Evolutionary conservation across 495 filamentous ascomycete genomes (phyloP), one percentile per base, ranked within the genome.

Genomic region (Podospora fimiseda): DNA sequence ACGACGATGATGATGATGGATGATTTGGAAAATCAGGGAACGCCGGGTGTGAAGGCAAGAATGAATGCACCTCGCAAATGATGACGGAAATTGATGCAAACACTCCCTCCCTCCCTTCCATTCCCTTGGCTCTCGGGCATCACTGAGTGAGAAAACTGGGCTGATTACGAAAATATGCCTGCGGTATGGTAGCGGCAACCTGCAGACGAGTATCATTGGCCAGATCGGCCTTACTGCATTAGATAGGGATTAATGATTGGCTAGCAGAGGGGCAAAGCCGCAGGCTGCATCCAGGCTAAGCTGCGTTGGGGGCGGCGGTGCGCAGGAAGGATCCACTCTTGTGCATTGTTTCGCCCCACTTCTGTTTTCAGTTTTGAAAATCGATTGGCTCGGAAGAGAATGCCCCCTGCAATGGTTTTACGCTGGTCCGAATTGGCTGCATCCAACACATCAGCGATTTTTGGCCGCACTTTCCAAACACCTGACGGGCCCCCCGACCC

Each of bases 401-500:
- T 41, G 23, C 33, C 19, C 2, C 49, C 16, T 52, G 54, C 49
- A 48, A 43, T 36, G 19, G 48, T 18, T 50, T 53, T 53, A 36
- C 38, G 37, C 16, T 9, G 21, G 37, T 39, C 20, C 56, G 16
- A 40, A 2, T 27, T 53, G 37, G 36, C 46, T 13, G 58, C 40
- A 55, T 53, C 57, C 56, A 52, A 38, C 51, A 55, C 36, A 48
- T 46, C 45, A 50, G 36, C 47, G 39, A 40, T 27, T 40, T 36
- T 39, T 36, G 38, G 20, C 42, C 51, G 42, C 45, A 36, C 40
- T 48, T 58, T 49, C 58, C 46, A 58, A 56, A 54, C 56, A 50
- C 48, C 47, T 48, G 54, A 11, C 48, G 50, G 56, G 24, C 33
- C 56, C 45, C 59, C 50, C 42, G 37, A 41, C 48, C 55, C 49